phyloP scores from a whole-genome alignment of 2,329 filamentous ascomycete species.

The Clonostachys byssicola region DNA sequence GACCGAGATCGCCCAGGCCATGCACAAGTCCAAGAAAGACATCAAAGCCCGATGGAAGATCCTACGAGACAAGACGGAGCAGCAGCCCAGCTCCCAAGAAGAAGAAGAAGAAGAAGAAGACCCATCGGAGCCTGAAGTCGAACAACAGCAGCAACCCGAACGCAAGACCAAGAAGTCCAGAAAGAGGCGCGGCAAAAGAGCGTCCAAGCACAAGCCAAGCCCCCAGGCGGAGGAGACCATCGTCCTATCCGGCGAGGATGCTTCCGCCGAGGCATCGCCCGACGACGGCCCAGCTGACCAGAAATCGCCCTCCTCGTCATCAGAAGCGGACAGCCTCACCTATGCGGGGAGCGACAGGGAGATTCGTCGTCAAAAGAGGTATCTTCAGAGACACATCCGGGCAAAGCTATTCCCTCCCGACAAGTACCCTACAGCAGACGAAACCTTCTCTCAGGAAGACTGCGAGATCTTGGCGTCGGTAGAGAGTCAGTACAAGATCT shows the following conservation, averaged over 20 bases:
- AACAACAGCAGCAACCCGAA: background rate
- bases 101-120: conserved; percentile 3
- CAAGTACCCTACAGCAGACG: conserved; percentile 12
- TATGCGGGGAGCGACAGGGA: conserved; percentile 7
- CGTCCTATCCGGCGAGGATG: too few relatives aligned
- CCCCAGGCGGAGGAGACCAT: too few relatives aligned
- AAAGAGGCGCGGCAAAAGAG: background rate
- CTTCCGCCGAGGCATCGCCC: background rate
- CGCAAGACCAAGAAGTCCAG: conserved; percentile 2
- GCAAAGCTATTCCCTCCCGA: conserved; percentile 19
- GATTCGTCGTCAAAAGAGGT: conserved; percentile 14
- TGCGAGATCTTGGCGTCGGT: conserved; percentile 26
- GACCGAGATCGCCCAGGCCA: conserved; percentile 18
- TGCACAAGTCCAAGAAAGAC: conserved; percentile 19
- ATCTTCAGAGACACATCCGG: conserved; percentile 23
- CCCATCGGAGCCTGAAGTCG: background rate
- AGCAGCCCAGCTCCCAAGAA: background rate
- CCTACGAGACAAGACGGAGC: conserved; percentile 14
- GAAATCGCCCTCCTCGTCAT: background rate
- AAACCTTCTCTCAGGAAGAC: conserved; percentile 19
- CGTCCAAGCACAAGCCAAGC: conserved; percentile 3
- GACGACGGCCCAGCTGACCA: background rate
- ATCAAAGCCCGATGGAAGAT: conserved; percentile 22
- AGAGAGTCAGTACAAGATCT: conserved; percentile 21
- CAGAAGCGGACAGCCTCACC: background rate